These are phyloP conservation scores for Prinsepia uniflora DNA, from an alignment of 306 rosid species.

Conservation along the genomic window DNA sequence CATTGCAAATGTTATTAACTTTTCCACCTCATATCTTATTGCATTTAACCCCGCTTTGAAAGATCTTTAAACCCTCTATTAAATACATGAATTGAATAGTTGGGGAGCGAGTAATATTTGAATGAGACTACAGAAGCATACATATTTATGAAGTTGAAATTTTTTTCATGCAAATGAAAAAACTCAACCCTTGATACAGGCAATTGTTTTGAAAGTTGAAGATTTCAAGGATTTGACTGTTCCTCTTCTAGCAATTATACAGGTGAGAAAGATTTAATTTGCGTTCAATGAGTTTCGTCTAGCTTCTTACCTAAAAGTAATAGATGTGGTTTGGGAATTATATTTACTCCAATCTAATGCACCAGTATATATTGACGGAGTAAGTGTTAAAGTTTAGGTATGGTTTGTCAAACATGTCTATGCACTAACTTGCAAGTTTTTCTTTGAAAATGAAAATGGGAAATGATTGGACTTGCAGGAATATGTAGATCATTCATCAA, in stretches of 20 bases:
- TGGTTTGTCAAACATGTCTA: not conserved
- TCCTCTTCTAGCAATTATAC: constrained; percentile 85
- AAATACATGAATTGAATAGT: not conserved
- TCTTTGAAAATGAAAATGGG: too few relatives aligned
- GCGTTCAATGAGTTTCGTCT: not conserved
- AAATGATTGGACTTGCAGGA: constrained; percentile 44
- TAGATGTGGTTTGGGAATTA: not conserved
- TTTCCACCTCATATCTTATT: too few relatives aligned
- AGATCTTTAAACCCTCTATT: too few relatives aligned
- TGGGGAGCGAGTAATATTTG: not conserved
- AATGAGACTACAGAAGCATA: not conserved
- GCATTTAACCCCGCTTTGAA: too few relatives aligned
- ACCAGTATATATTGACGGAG: not conserved
- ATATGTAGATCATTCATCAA: constrained; percentile 90
- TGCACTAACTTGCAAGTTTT: not conserved
- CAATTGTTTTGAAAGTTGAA: constrained; percentile 63
- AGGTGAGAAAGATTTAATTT: constrained; percentile 34
- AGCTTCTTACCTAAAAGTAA: not conserved
- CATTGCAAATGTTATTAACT: not conserved
- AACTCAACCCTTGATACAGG: constrained; percentile 31
- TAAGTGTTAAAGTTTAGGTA: not conserved
- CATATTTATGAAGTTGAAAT: not conserved
- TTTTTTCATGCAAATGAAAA: not conserved
- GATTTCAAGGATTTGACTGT: constrained; percentile 69
- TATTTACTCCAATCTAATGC: not conserved